phyloP scores from a whole-genome alignment of 2,329 filamentous ascomycete genomes.

The Aureobasidium namibiae region DNA sequence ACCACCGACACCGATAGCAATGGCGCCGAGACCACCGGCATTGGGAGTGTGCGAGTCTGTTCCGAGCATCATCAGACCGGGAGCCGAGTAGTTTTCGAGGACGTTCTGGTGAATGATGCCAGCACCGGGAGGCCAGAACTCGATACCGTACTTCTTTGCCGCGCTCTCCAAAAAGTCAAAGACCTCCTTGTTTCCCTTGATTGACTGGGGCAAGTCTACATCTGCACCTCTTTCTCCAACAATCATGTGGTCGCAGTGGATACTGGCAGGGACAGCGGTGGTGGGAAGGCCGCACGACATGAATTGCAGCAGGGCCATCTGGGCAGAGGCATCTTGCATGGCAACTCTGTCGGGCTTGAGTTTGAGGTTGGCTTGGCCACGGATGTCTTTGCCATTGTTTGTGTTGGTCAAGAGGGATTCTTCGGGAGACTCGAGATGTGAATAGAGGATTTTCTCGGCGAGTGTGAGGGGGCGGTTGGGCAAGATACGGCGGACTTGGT shows the following conservation, averaged over 20 bases:
- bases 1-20: slow-evolving; percentile 94
- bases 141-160: slow-evolving; percentile 81
- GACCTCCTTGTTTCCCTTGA: slow-evolving; percentile 89
- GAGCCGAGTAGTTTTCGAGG: slow-evolving; percentile 94
- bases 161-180: slow-evolving; percentile 96
- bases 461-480: slow-evolving; percentile 61
- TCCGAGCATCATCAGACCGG: slow-evolving; percentile 96
- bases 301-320: slow-evolving; percentile 98
- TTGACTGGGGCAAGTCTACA: slow-evolving; percentile 73
- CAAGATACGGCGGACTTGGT: slow-evolving; percentile 66
- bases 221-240: slow-evolving; percentile 87
- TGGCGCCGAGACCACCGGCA: slow-evolving; percentile 85
- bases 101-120: slow-evolving; percentile 98
- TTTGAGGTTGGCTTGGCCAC: slow-evolving; percentile 86
- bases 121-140: slow-evolving; percentile 90
- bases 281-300: slow-evolving; percentile 89
- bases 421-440: slow-evolving; percentile 82
- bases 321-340: slow-evolving; percentile 97
- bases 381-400: slow-evolving; percentile 72
- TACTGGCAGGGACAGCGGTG: slow-evolving; percentile 90
- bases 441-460: slow-evolving; percentile 97
- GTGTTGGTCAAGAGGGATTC: slow-evolving; percentile 79
- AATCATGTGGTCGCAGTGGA: slow-evolving; percentile 99
- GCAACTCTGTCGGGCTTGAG: slow-evolving; percentile 95
- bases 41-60: slow-evolving; percentile 98